Evolutionary conservation across 2,329 filamentous ascomycete genomes (phyloP), one percentile per base, ranked within the genome.

Genomic region (Dactylellina leptospora): DNA sequence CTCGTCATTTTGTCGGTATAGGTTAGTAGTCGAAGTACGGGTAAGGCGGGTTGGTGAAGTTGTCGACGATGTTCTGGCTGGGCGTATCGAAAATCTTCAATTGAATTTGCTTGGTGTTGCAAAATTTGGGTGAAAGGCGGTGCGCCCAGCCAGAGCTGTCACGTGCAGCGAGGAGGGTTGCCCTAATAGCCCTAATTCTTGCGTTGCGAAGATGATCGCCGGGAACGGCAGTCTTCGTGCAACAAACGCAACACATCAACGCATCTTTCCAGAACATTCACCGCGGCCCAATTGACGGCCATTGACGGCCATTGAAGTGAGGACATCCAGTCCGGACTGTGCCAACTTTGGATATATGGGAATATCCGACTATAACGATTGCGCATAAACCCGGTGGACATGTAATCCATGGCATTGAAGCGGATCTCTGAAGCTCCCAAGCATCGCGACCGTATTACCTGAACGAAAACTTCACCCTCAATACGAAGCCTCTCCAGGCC

Each of bases 131-230:
- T 59, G 36, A 27, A 33, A 13, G 27, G 36, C 36, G 16, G 64
- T 72, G 68, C 45, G 68, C 59, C 56, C 54, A 60, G 58, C 16
- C n/a, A 20, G 11, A 3, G 27, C 13, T 16, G 64, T 42, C 36
- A 47, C 42, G 45, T 56, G 40, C 6, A 18, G 5, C 2, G 18
- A n/a, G n/a, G 20, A 47, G 38, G n/a, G 63, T 61, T 70, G 68
- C 68, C 68, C 68, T 72, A 72, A 72, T 51, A 72, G 30, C 68
- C 68, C 68, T 72, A 72, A 72, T 62, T 71, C 40, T 55, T 62
- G 45, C 55, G 50, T 40, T 1, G 30, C 25, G 36, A 22, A 23
- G 50, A 30, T 1, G 10, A 55, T 22, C 20, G 10, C 64, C 25
- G 25, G 53, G 53, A 38, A 1, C 18, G 47, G 64, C 40, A 71